Base-by-base conservation (phyloP, 345 rosid genomes). In the Hypericum perforatum region DNA sequence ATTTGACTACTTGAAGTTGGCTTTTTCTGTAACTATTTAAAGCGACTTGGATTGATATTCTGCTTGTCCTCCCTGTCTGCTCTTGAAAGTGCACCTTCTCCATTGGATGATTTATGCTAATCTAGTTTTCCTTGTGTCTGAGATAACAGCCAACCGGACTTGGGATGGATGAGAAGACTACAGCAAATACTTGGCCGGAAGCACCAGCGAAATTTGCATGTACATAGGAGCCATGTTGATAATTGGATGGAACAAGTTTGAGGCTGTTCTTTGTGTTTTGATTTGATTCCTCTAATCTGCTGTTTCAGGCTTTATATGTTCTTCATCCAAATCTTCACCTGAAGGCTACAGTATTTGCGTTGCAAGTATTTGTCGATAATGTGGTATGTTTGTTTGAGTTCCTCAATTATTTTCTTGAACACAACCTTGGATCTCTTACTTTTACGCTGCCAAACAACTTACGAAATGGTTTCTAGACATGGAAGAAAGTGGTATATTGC, bases 401-500 rank as follows among this genome's bases (percentile, higher is more conserved):
- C 32, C 32, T 22, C 32, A 22, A 22, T 22, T 22, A 45, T 44
- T 38, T 52, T n/a, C 43, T 43, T 50, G 43, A 41, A 14, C 7
- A 15, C 11, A 39, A 10, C 9, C 13, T 13, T n/a, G 40, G 40
- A 57, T n/a, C 48, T 58, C 37, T 14, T 11, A 12, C 37, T 14
- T 57, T 48, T 45, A 36, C 53, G 14, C 8, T 13, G 22, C 8
- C 37, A 29, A 9, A 56, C 16, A 46, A 60, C 4, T 22, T 55
- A 6, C 54, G 51, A 58, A 62, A 59, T 52, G 49, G 12, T 64
- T 9, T 56, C 22, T 43, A 88, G 99, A 94, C 80, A 2, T 92
- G 99, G 99, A 92, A 86, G 76, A 89, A 89, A 74, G 91, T 89
- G 53, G 91, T 89, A n/a, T 89, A 85, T 43, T 86, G 68, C 0